Base-by-base conservation (phyloP, 768 basidiomycete species). In the Kwoniella dendrophila region DNA sequence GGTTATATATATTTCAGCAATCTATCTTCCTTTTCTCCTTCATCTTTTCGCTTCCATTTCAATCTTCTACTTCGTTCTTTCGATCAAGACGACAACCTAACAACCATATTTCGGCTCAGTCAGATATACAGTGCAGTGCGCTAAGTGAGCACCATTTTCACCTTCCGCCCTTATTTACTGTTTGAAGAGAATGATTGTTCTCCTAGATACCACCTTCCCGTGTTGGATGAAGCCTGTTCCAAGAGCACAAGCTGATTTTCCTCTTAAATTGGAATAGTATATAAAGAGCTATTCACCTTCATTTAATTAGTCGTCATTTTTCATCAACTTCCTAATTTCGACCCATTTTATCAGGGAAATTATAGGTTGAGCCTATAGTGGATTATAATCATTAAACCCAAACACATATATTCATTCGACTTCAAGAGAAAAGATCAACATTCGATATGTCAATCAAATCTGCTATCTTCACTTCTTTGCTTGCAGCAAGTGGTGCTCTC, bases 401-500 rank as follows among this genome's bases (percentile, higher is more conserved):
- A 27, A 4, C 12, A 4, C 11, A 22, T 27, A 16, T 26, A n/a
- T 12, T 18, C 16, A 33, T n/a, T n/a, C 32, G 16, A 29, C 20
- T 20, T 18, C 1, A 51, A 34, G 0, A 22, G 10, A 16, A 49
- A 6, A 44, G 10, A 48, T 10, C 4, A 26, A 48, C 36, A 24
- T 26, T 26, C 24, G 4, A 6, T 14, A 43, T n/a, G 40, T 56
- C 20, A n/a, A 58, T 45, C 18, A 27, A 34, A 34, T 27, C 27
- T 12, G 43, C 48, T 5, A 49, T 55, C 12, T 33, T 65, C 52
- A 33, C 45, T 16, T 40, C 52, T 12, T 33, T 65, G 27, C 58
- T 65, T 12, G 36, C 47, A n/a, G 53, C 58, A n/a, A 40, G 55
- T 16, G 30, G 36, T 38, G 68, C 69, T 30, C 36, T 66, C 45